A percentile compares a stretch with the other conserved stretches of the same genome.
These are phyloP conservation scores for Linanthus parryae DNA, from an alignment of 148 eudicot genomes.

Conservation along the genomic window DNA sequence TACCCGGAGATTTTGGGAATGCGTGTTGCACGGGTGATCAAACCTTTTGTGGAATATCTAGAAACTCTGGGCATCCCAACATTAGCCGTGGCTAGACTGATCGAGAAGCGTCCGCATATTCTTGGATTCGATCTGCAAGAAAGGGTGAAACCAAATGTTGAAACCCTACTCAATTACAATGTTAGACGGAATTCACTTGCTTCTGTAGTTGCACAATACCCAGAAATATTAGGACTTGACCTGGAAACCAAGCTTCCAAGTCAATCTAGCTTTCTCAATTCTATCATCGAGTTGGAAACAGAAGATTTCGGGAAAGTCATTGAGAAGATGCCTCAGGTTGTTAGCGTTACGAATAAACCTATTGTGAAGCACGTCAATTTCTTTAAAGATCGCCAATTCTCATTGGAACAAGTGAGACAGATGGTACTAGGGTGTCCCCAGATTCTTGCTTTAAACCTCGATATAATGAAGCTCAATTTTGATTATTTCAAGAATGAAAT, in stretches of 20 bases:
- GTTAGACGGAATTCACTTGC: constrained; percentile 67
- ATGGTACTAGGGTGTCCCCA: constrained; percentile 95
- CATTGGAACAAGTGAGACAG: constrained; percentile 45
- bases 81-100: constrained; percentile 77
- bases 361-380: constrained; percentile 75
- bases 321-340: constrained; percentile 90
- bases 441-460: constrained; percentile 80
- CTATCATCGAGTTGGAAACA: constrained; percentile 37
- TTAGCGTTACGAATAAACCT: constrained; percentile 54
- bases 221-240: constrained; percentile 82
- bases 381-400: constrained; percentile 61
- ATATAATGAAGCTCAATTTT: constrained; percentile 77
- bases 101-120: constrained; percentile 82
- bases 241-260: constrained; percentile 52
- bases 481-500: constrained; percentile 62
- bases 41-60: constrained; percentile 90
- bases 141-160: constrained; percentile 70
- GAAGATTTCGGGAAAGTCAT: constrained; percentile 71
- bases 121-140: constrained; percentile 78
- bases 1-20: constrained; percentile 92
- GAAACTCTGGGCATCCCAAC: constrained; percentile 70
- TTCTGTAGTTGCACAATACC: constrained; percentile 82
- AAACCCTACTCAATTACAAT: constrained; percentile 42
- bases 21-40: constrained; percentile 86
- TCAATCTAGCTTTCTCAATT: constrained; percentile 40